A percentile compares a stretch with the other conserved stretches of the same genome.
Evolutionary conservation across 768 basidiomycete genomes (phyloP).

Genomic region (Dictyophora rubrovolvata): DNA sequence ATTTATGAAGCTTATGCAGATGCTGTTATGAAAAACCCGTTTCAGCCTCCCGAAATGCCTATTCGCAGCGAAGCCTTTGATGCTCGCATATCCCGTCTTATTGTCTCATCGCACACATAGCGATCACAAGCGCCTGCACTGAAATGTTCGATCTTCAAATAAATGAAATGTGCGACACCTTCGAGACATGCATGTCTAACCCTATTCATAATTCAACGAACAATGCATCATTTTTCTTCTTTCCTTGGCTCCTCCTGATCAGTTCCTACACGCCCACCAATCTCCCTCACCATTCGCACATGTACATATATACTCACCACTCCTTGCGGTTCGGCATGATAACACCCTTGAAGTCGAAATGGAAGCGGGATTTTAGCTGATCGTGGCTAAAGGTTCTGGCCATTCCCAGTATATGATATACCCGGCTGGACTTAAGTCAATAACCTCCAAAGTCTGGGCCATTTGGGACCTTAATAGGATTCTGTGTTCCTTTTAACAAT

Average conservation of each 20-base stretch:
- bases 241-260: no score
- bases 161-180: neutral
- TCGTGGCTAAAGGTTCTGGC: neutral
- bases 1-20: slow-evolving; percentile 93
- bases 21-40: slow-evolving; percentile 97
- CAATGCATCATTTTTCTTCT: no score
- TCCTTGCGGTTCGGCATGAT: neutral
- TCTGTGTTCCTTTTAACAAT: neutral
- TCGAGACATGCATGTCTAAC: neutral
- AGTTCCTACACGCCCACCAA: no score
- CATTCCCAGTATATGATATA: neutral
- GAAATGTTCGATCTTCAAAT: neutral
- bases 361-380: neutral
- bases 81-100: slow-evolving; percentile 47
- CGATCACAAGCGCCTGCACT: neutral
- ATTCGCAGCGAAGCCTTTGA: slow-evolving; percentile 90
- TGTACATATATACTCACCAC: neutral
- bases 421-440: neutral
- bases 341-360: neutral
- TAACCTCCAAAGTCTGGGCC: neutral
- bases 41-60: slow-evolving; percentile 99
- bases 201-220: no score
- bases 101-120: slow-evolving; percentile 32
- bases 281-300: no score
- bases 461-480: neutral